Percentiles rank a stretch among this genome's conserved stretches.
Conservation (phyloP, 352 stramenopile species). For the Phytopythium sindhum region DNA sequence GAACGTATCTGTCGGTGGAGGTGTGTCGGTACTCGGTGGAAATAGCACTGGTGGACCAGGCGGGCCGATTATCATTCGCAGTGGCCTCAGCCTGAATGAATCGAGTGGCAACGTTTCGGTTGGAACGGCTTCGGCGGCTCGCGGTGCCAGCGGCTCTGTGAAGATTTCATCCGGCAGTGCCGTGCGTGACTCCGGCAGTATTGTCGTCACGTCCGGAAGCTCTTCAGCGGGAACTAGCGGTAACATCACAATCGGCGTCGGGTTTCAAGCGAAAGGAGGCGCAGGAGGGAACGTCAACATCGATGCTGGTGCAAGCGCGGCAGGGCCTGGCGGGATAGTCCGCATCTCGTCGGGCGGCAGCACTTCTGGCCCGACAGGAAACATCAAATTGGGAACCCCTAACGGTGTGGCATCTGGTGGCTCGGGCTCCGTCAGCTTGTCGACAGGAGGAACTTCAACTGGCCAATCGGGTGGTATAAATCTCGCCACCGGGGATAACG, state of each 20-base stretch:
- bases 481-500: slow-evolving; percentile 24
- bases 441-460: slow-evolving; percentile 20
- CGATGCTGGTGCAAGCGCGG: slow-evolving; percentile 35
- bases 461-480: slow-evolving; percentile 24
- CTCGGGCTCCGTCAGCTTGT: slow-evolving; percentile 26
- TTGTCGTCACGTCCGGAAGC: slow-evolving; percentile 47
- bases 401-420: slow-evolving; percentile 13
- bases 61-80: slow-evolving; percentile 38
- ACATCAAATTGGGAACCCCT: slow-evolving; percentile 20
- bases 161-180: slow-evolving; percentile 33
- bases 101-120: slow-evolving; percentile 37
- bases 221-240: slow-evolving; percentile 44
- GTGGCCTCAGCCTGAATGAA: slow-evolving; percentile 32
- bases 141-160: slow-evolving; percentile 26
- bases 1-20: slow-evolving; percentile 34
- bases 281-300: slow-evolving; percentile 8
- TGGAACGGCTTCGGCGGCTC: slow-evolving; percentile 16
- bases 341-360: slow-evolving; percentile 33
- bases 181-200: slow-evolving; percentile 26
- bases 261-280: slow-evolving; percentile 11
- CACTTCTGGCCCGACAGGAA: slow-evolving; percentile 23
- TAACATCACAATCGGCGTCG: slow-evolving; percentile 44
- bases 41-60: slow-evolving; percentile 37
- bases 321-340: slow-evolving; percentile 35
- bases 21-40: slow-evolving; percentile 37